phyloP scores from a whole-genome alignment of 2,329 filamentous ascomycete genomes.

The Pseudogymnoascus sp. region DNA sequence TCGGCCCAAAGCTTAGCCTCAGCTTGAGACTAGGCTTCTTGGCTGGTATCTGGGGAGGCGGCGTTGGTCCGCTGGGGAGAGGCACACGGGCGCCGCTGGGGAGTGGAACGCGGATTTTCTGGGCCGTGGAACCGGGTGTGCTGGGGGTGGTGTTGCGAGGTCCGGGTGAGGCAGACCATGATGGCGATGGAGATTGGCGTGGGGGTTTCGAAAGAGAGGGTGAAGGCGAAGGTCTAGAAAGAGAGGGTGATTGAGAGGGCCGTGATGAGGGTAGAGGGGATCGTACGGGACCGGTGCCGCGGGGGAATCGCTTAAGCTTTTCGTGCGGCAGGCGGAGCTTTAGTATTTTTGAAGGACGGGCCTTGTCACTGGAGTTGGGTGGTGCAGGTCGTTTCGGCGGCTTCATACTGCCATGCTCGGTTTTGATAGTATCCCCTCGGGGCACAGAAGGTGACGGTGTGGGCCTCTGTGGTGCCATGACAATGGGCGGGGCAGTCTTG shows the following conservation, averaged over 20 bases:
- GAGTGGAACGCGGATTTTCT: conserved; percentile 4
- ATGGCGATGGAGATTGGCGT: not conserved
- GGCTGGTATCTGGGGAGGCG: not conserved
- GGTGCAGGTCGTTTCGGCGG: conserved; percentile 21
- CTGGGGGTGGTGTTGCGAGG: conserved; percentile 7
- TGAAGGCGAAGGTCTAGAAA: not conserved
- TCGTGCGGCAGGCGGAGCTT: conserved; percentile 6
- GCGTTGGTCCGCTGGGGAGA: conserved; percentile 8
- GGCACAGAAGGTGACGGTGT: not conserved
- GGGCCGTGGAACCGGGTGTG: not conserved
- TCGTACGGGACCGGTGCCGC: not conserved
- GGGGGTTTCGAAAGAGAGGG: not conserved
- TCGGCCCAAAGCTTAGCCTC: not conserved
- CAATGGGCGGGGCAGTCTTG: conserved; percentile 9
- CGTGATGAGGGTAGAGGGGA: conserved; percentile 7
- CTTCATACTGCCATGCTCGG: conserved; percentile 16
- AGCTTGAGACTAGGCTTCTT: conserved; percentile 11
- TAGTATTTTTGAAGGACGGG: conserved; percentile 12
- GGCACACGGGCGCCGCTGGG: conserved; percentile 2
- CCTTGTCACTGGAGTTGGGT: conserved; percentile 10
- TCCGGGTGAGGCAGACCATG: not conserved
- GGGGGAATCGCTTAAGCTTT: not conserved
- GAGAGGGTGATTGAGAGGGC: not conserved
- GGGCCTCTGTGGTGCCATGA: not conserved
- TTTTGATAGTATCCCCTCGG: not conserved